These are phyloP conservation scores for Smallanthus sonchifolius DNA, from an alignment of 129 eudicot genomes.

Conservation along the genomic window DNA sequence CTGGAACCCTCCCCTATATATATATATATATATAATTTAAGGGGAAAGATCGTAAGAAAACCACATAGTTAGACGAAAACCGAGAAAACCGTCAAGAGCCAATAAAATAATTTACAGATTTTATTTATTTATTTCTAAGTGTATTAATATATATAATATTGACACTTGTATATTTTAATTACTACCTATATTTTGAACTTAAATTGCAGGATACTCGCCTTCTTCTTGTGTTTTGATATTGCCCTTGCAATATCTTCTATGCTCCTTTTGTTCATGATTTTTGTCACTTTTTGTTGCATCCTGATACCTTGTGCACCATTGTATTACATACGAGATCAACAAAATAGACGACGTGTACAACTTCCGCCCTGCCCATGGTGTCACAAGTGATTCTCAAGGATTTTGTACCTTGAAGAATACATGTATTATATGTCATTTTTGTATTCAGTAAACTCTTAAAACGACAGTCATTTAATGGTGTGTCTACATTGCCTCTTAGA, in stretches of 20 bases:
- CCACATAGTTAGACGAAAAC: too few relatives aligned
- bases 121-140: too few relatives aligned
- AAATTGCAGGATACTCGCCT: constrained; percentile 20
- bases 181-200: not conserved
- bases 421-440: not conserved
- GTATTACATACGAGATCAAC: constrained; percentile 1
- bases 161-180: not conserved
- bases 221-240: constrained; percentile 23
- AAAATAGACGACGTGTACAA: constrained; percentile 13
- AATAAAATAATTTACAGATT: too few relatives aligned
- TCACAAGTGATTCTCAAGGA: constrained; percentile 11
- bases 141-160: too few relatives aligned
- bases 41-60: too few relatives aligned
- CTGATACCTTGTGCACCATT: not conserved
- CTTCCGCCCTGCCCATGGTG: constrained; percentile 28
- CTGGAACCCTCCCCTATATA: too few relatives aligned
- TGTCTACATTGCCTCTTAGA: not conserved
- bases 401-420: not conserved
- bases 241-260: constrained; percentile 6
- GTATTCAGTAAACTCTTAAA: too few relatives aligned
- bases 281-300: constrained; percentile 11
- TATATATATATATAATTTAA: too few relatives aligned
- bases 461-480: not conserved
- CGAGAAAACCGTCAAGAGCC: too few relatives aligned
- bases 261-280: constrained; percentile 10